Conservation (phyloP, 2,329 filamentous ascomycete genomes). For the Sporothrix euskadiensis region DNA sequence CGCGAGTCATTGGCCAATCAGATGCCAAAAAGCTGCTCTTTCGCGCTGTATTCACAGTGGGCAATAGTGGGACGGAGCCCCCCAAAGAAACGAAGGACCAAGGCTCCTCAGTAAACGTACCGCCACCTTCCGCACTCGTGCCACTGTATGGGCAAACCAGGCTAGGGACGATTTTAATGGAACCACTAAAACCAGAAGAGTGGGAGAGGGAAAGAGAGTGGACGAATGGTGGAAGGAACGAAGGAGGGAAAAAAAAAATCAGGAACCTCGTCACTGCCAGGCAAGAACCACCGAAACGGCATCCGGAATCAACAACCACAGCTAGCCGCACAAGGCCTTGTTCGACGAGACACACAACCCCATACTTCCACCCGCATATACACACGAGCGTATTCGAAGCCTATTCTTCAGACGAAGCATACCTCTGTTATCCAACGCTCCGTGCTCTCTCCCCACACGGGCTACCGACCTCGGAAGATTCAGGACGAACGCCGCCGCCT, state of each 20-base stretch:
- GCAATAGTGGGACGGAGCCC: background rate
- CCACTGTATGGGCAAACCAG: constrained; percentile 11
- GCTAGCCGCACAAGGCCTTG: constrained; percentile 22
- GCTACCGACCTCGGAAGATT: constrained; percentile 8
- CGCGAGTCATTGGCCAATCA: constrained; percentile 28
- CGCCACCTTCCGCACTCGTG: background rate
- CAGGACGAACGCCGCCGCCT: background rate
- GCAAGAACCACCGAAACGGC: constrained; percentile 17
- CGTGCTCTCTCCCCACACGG: background rate
- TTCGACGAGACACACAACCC: constrained; percentile 3
- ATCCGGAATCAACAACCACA: constrained; percentile 17
- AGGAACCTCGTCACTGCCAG: constrained; percentile 14
- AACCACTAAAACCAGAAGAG: constrained; percentile 11
- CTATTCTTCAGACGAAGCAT: background rate
- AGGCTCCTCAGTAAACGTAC: background rate
- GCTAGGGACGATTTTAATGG: constrained; percentile 24
- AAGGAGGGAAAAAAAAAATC: constrained; percentile 14
- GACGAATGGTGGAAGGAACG: constrained; percentile 9
- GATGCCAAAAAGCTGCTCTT: background rate
- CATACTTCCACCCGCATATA: background rate
- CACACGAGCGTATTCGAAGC: background rate
- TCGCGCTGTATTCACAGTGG: background rate
- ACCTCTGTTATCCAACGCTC: background rate
- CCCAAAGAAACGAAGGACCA: background rate
- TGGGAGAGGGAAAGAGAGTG: background rate